phyloP scores from a whole-genome alignment of 2,329 filamentous ascomycete genomes.

The Claviceps arundinis region DNA sequence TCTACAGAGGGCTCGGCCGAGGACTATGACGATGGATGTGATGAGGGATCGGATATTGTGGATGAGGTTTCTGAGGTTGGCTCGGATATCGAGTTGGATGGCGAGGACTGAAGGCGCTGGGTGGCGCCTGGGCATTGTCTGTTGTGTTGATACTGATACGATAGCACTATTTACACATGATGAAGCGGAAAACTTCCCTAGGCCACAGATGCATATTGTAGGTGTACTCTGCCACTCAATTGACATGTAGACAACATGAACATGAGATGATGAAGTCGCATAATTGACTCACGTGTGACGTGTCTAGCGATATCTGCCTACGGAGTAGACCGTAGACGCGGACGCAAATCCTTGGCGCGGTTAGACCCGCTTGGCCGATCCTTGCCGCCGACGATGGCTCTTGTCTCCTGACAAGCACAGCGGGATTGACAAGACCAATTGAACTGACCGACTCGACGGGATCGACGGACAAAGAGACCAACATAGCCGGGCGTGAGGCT shows the following conservation, averaged over 20 bases:
- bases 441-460: too few relatives aligned
- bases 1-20: slow-evolving; percentile 7
- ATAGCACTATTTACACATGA: neutral
- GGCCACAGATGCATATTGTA: too few relatives aligned
- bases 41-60: slow-evolving; percentile 4
- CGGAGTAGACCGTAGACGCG: neutral
- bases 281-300: too few relatives aligned
- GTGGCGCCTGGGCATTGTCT: neutral
- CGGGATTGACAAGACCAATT: too few relatives aligned
- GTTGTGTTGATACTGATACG: neutral
- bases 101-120: slow-evolving; percentile 1
- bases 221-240: too few relatives aligned
- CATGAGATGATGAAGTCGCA: too few relatives aligned
- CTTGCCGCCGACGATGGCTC: neutral
- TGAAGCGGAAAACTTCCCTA: too few relatives aligned
- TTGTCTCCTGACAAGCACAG: too few relatives aligned
- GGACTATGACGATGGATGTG: slow-evolving; percentile 7
- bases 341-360: neutral
- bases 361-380: neutral
- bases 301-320: too few relatives aligned
- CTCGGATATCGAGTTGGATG: slow-evolving; percentile 3
- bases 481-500: too few relatives aligned
- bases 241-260: too few relatives aligned
- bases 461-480: too few relatives aligned
- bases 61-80: slow-evolving; percentile 5